Percentiles rank a stretch among this genome's conserved stretches.
phyloP scores from a whole-genome alignment of 2,329 filamentous ascomycete genomes.

The Akanthomyces muscarius region DNA sequence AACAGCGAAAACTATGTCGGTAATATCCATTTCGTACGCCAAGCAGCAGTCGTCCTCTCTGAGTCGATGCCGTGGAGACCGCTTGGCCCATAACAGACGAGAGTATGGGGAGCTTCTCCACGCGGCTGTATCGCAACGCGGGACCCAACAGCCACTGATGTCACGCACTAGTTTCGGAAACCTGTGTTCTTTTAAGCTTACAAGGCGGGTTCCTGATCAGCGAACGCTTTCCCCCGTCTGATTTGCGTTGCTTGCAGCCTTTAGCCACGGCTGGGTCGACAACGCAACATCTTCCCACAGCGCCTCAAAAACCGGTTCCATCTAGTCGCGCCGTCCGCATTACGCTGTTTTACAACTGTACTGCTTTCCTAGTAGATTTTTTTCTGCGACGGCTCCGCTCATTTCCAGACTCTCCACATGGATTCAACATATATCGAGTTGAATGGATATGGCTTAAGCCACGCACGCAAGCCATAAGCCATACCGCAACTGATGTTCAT shows the following conservation, averaged over 20 bases:
- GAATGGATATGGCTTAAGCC: background rate
- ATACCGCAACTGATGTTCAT: slow-evolving; percentile 21
- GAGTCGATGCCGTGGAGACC: background rate
- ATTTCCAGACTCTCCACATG: background rate
- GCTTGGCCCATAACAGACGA: background rate
- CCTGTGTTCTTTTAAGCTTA: slow-evolving; percentile 5
- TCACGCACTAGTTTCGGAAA: slow-evolving; percentile 9
- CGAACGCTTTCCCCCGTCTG: background rate
- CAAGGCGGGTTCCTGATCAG: slow-evolving; percentile 10
- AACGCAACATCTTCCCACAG: background rate
- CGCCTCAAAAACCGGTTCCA: no score
- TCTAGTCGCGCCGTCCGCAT: no score
- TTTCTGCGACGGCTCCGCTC: background rate
- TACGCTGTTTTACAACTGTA: no score
- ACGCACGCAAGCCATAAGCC: background rate
- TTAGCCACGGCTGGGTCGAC: no score
- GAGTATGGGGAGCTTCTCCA: background rate
- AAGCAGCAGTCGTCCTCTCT: background rate
- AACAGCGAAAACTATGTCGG: background rate
- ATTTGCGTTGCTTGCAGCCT: background rate
- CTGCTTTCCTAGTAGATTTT: no score
- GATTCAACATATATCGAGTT: background rate
- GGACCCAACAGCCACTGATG: slow-evolving; percentile 9
- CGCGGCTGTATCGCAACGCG: background rate
- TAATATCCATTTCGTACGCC: background rate